Percentiles rank a stretch among this genome's conserved stretches.
Evolutionary conservation across 1,139 yeast genomes (phyloP).

Genomic region (Suhomyces coccinellae): DNA sequence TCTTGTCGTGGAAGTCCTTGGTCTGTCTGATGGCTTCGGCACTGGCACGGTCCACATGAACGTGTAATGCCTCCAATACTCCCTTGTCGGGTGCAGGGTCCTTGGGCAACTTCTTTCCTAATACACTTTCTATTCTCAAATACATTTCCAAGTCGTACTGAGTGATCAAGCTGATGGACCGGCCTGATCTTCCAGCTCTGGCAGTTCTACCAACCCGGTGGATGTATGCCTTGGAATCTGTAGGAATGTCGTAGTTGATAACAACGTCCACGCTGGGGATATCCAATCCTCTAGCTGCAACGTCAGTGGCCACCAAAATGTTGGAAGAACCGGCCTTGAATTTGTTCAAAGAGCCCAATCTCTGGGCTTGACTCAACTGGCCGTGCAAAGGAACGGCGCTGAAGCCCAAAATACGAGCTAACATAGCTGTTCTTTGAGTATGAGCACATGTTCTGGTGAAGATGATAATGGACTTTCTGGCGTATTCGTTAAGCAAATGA

Average conservation of each 20-base stretch:
- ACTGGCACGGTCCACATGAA: conserved; percentile 88
- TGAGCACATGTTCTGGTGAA: conserved; percentile 96
- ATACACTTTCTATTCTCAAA: conserved; percentile 82
- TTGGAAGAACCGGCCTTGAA: conserved; percentile 83
- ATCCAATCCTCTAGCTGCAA: conserved; percentile 97
- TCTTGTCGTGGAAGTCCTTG: conserved; percentile 63
- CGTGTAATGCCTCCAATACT: conserved; percentile 75
- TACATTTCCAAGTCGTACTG: conserved; percentile 92
- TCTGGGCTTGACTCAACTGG: conserved; percentile 85
- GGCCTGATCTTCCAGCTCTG: conserved; percentile 95
- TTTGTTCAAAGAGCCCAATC: conserved; percentile 89
- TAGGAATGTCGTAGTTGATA: conserved; percentile 91
- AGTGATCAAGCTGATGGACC: conserved; percentile 85
- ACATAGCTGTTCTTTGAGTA: conserved; percentile 83
- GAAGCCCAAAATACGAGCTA: conserved; percentile 81
- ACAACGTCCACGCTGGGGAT: conserved; percentile 94
- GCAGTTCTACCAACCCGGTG: conserved; percentile 99
- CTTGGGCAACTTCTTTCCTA: conserved; percentile 77
- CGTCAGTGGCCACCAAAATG: conserved; percentile 93
- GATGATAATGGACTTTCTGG: conserved; percentile 85
- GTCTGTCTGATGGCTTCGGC: conserved; percentile 87
- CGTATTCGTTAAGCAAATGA: conserved; percentile 75
- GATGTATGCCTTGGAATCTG: conserved; percentile 96
- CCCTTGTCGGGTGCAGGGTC: conserved; percentile 74
- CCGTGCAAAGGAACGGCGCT: conserved; percentile 94